Base-by-base conservation (phyloP, 768 basidiomycete genomes). In the Tephrocybe sp. region DNA sequence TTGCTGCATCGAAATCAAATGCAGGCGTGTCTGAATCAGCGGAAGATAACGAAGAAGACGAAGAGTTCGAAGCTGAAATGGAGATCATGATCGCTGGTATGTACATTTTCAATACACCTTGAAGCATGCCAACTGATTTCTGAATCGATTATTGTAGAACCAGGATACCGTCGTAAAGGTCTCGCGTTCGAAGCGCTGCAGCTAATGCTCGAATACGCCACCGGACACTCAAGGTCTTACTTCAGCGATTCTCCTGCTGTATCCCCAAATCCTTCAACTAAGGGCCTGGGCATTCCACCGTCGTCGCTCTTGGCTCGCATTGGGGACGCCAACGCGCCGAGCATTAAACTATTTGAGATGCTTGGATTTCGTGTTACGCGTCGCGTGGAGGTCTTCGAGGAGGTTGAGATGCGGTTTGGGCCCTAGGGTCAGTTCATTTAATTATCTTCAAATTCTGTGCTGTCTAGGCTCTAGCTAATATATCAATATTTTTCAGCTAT, bases 41-140 rank as follows among this genome's bases (percentile, higher is more conserved):
- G 12, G 69, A 69, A 22, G 67, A 59, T 1, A 62, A 61, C 1
- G 68, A 69, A 2, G 62, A 65, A 1, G 68, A 70, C 5, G 68
- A 74, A 19, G 73, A 69, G 31, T 78, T 81, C 49, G 85, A 92
- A 55, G 89, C 82, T 2, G 95, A 98, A 62, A 80, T 84, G 22
- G 92, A 96, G 65, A 84, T 96, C 53, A 98, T 96, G 94, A 87
- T 96, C 53, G 92, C 93, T 60, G 88, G 90, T 85, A 54, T 49
- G 72, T 33, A n/a, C 20, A 57, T 30, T 35, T 33, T 12, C 34
- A 12, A 33, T 16, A 16, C n/a, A n/a, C 33, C 42, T 26, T 22
- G 13, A 40, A 48, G 14, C 13, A 12, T 9, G 35, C 17, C 8
- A 8, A 46, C 4, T 41, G 7, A 31, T 33, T 2, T 17, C 20